These are phyloP conservation scores for Globisporangium spinosum DNA, from an alignment of 352 stramenopile genomes.

Conservation along the genomic window DNA sequence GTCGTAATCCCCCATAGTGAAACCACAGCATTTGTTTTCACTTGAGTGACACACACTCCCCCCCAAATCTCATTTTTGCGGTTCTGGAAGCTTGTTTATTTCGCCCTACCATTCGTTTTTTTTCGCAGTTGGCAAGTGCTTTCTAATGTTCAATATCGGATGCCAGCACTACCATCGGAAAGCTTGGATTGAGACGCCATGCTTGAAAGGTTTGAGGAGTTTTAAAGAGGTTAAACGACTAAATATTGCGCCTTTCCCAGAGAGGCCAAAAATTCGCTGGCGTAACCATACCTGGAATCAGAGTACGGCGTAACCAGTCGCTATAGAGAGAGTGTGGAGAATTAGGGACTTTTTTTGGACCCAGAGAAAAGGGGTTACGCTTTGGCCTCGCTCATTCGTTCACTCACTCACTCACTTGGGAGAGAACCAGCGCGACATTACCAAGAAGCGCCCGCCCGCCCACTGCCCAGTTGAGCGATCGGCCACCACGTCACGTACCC, in stretches of 20 bases:
- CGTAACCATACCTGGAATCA: not conserved
- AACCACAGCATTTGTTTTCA: not conserved
- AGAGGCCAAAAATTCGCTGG: not conserved
- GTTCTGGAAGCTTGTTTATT: not conserved
- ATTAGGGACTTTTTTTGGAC: not conserved
- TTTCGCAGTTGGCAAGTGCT: not conserved
- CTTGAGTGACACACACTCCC: not conserved
- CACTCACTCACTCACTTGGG: not conserved
- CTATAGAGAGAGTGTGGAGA: not conserved
- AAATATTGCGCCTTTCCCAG: not conserved
- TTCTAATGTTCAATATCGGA: not conserved
- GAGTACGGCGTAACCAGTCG: not conserved
- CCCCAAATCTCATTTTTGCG: not conserved
- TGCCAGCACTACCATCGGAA: not conserved
- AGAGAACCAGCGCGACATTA: not conserved
- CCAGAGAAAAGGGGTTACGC: conserved; percentile 7
- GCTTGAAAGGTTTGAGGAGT: not conserved
- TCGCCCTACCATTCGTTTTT: not conserved
- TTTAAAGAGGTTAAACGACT: not conserved
- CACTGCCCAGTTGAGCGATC: not conserved
- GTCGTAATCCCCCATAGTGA: not conserved
- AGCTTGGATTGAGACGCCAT: not conserved
- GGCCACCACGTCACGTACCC: not conserved
- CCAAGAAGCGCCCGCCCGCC: not conserved
- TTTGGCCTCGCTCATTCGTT: not conserved